These are phyloP conservation scores for Rugonectria rugulosa DNA, from an alignment of 2,329 filamentous ascomycete species.

Conservation along the genomic window DNA sequence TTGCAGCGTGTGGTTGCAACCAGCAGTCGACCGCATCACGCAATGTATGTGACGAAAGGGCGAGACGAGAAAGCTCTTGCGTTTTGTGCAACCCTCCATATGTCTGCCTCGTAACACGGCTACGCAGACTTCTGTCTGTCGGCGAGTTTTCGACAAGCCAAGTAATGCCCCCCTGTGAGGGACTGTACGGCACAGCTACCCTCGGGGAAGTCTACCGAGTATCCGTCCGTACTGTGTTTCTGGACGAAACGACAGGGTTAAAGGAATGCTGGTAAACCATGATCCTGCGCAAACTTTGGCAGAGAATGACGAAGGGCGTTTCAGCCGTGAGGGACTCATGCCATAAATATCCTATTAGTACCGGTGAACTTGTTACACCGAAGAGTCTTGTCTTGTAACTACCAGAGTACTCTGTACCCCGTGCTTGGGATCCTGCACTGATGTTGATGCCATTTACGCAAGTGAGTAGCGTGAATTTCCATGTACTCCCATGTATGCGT, in stretches of 20 bases:
- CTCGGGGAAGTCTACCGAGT: no score
- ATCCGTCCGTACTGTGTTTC: no score
- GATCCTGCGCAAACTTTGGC: background rate
- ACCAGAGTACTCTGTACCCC: background rate
- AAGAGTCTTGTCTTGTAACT: background rate
- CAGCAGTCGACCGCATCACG: background rate
- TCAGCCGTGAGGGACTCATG: background rate
- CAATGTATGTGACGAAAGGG: background rate
- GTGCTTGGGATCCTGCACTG: background rate
- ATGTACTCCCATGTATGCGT: background rate
- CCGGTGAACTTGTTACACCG: background rate
- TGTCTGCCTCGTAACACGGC: background rate
- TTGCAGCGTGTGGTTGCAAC: background rate
- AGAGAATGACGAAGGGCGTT: background rate
- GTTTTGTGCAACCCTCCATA: background rate
- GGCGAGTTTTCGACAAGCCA: background rate
- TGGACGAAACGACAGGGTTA: no score
- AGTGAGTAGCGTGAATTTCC: no score
- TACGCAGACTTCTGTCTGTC: background rate
- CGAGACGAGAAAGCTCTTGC: background rate
- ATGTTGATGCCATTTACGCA: no score
- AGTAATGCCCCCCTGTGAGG: background rate
- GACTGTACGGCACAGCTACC: no score
- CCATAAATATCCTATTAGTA: no score
- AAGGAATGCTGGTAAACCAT: background rate